A percentile compares a stretch with the other conserved stretches of the same genome.
Evolutionary conservation across 208 protist species (phyloP).

Genomic region (Crithidia fasciculata): DNA sequence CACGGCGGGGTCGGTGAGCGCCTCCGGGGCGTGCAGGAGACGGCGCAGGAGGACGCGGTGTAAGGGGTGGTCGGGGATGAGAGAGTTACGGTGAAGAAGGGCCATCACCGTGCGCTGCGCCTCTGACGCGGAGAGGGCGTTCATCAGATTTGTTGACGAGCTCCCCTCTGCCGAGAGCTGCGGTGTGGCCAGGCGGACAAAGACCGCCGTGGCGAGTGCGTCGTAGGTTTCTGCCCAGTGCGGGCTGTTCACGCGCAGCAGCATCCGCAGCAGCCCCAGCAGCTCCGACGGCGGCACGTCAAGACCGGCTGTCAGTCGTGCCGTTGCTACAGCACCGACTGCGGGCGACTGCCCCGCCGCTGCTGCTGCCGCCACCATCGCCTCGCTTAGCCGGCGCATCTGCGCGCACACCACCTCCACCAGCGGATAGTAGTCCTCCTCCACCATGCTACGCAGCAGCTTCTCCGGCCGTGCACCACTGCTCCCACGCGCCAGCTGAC

Average conservation of each 20-base stretch:
- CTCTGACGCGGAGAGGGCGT: constrained; percentile 10
- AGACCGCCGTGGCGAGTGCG: constrained; percentile 36
- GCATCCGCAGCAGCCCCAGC: constrained; percentile 18
- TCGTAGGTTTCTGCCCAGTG: constrained; percentile 66
- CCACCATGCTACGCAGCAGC: constrained; percentile 23
- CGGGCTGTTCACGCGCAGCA: constrained; percentile 50
- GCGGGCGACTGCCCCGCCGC: not conserved
- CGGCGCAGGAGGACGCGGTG: constrained; percentile 56
- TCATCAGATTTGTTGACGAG: constrained; percentile 8
- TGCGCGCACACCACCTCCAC: constrained; percentile 39
- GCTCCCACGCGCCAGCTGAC: constrained; percentile 1
- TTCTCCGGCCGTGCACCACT: not conserved
- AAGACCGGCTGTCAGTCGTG: not conserved
- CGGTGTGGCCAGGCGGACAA: constrained; percentile 20
- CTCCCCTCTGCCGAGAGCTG: constrained; percentile 1
- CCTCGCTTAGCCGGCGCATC: constrained; percentile 22
- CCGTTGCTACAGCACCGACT: not conserved
- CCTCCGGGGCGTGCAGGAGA: constrained; percentile 46
- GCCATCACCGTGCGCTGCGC: constrained; percentile 36
- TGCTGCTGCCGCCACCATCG: not conserved
- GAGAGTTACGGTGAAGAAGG: constrained; percentile 55
- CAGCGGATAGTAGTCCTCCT: constrained; percentile 59
- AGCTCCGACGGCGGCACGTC: constrained; percentile 9
- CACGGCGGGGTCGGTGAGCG: constrained; percentile 33
- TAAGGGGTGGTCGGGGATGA: constrained; percentile 69